These are phyloP conservation scores for Syncephalis fuscata DNA, from an alignment of 371 early-diverging fungal genomes.

Conservation along the genomic window DNA sequence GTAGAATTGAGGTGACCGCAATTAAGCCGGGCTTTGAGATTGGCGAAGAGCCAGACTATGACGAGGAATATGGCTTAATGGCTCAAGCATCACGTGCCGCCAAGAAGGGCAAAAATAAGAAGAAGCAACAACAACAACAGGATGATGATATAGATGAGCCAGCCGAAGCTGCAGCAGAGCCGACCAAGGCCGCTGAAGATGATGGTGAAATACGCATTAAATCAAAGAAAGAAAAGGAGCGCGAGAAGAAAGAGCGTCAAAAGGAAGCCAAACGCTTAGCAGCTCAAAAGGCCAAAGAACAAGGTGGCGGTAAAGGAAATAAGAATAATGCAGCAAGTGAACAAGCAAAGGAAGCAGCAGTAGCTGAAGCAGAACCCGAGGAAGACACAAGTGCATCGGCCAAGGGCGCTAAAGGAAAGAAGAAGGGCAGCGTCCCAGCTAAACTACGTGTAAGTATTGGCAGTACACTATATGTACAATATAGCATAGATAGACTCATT, in stretches of 20 bases:
- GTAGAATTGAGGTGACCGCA: constrained; percentile 2
- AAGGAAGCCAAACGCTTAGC: constrained; percentile 20
- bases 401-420: constrained; percentile 24
- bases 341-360: constrained; percentile 4
- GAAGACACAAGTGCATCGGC: constrained; percentile 13
- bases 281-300: constrained; percentile 14
- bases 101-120: constrained; percentile 23
- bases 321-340: constrained; percentile 1
- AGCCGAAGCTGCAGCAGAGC: constrained; percentile 4
- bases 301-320: constrained; percentile 6
- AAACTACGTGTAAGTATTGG: constrained; percentile 5
- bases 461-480: too few species aligned
- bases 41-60: constrained; percentile 11
- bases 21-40: not conserved
- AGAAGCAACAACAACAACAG: constrained; percentile 13
- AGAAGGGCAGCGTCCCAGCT: constrained; percentile 22
- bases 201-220: constrained; percentile 16
- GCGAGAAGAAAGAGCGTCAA: constrained; percentile 29
- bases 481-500: too few species aligned
- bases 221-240: constrained; percentile 39
- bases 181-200: not conserved
- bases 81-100: constrained; percentile 14
- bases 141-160: not conserved
- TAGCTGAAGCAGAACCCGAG: constrained; percentile 13
- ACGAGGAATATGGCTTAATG: constrained; percentile 15